Evolutionary conservation across 2,329 filamentous ascomycete species (phyloP).

Genomic region (Alternaria panax): DNA sequence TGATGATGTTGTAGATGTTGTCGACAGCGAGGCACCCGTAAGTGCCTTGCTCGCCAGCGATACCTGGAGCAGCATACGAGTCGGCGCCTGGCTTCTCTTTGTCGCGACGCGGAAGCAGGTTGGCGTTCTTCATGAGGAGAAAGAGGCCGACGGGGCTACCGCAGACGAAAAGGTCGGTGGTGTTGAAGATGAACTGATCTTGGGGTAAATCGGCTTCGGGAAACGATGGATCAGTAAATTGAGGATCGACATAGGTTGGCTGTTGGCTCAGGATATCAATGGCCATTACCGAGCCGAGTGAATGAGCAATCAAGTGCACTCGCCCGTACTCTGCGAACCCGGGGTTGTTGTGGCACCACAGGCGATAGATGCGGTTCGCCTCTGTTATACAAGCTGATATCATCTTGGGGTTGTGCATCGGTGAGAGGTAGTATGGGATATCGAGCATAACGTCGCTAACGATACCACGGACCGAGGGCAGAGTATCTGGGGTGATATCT

Average conservation of each 20-base stretch:
- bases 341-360: slow-evolving; percentile 95
- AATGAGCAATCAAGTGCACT: slow-evolving; percentile 92
- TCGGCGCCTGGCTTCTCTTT: slow-evolving; percentile 78
- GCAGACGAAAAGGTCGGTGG: slow-evolving; percentile 84
- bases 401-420: slow-evolving; percentile 90
- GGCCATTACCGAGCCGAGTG: slow-evolving; percentile 92
- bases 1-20: slow-evolving; percentile 94
- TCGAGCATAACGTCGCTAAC: slow-evolving; percentile 99
- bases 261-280: slow-evolving; percentile 90
- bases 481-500: slow-evolving; percentile 89
- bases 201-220: slow-evolving; percentile 58
- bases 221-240: slow-evolving; percentile 43
- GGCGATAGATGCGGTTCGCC: slow-evolving; percentile 91
- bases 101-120: slow-evolving; percentile 77
- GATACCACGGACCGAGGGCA: slow-evolving; percentile 87
- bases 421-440: slow-evolving; percentile 96
- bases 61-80: slow-evolving; percentile 57
- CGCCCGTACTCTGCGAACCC: slow-evolving; percentile 81
- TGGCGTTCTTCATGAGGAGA: slow-evolving; percentile 77
- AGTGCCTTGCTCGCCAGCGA: slow-evolving; percentile 78
- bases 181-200: slow-evolving; percentile 84
- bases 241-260: slow-evolving; percentile 71
- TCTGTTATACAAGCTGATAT: slow-evolving; percentile 85
- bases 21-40: slow-evolving; percentile 94
- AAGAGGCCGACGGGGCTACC: slow-evolving; percentile 95